Percentiles rank a stretch among this genome's conserved stretches.
These are phyloP conservation scores for Daldinia sp. DNA, from an alignment of 2,329 filamentous ascomycete species.

Conservation along the genomic window DNA sequence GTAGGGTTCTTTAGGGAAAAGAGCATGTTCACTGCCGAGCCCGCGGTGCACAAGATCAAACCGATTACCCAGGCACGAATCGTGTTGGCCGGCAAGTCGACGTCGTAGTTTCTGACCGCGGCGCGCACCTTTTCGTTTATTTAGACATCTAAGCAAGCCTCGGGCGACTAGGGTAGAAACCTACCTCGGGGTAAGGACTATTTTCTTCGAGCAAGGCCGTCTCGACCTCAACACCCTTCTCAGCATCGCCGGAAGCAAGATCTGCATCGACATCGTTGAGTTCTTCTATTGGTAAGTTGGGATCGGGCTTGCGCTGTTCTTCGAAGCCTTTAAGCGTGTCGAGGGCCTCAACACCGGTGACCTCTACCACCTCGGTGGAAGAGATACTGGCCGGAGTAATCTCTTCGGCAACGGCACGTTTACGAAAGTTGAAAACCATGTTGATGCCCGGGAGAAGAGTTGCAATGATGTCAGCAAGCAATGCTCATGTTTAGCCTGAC, in stretches of 20 bases:
- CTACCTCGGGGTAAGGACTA: slow-evolving; percentile 62
- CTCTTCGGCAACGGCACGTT: slow-evolving; percentile 32
- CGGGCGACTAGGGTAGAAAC: neutral
- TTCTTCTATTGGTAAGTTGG: slow-evolving; percentile 62
- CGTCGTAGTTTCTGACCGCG: slow-evolving; percentile 55
- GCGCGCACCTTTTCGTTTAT: slow-evolving; percentile 44
- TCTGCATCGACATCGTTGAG: slow-evolving; percentile 61
- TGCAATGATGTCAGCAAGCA: slow-evolving; percentile 1
- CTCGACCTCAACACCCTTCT: slow-evolving; percentile 56
- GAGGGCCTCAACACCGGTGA: slow-evolving; percentile 33
- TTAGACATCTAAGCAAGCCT: slow-evolving; percentile 15
- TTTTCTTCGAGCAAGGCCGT: slow-evolving; percentile 60
- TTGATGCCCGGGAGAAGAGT: slow-evolving; percentile 8
- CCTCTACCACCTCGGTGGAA: slow-evolving; percentile 31
- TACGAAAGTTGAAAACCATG: slow-evolving; percentile 42
- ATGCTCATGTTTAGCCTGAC: slow-evolving; percentile 5
- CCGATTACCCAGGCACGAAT: slow-evolving; percentile 69
- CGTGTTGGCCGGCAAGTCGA: slow-evolving; percentile 63
- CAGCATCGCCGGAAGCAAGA: slow-evolving; percentile 54
- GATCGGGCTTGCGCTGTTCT: slow-evolving; percentile 63
- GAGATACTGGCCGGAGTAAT: slow-evolving; percentile 33
- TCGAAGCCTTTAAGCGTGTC: slow-evolving; percentile 53
- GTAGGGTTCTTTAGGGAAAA: slow-evolving; percentile 60
- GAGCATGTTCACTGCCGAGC: slow-evolving; percentile 64
- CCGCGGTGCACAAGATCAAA: slow-evolving; percentile 63